These are phyloP conservation scores for Russula vinacea DNA, from an alignment of 768 basidiomycete genomes.

Conservation along the genomic window DNA sequence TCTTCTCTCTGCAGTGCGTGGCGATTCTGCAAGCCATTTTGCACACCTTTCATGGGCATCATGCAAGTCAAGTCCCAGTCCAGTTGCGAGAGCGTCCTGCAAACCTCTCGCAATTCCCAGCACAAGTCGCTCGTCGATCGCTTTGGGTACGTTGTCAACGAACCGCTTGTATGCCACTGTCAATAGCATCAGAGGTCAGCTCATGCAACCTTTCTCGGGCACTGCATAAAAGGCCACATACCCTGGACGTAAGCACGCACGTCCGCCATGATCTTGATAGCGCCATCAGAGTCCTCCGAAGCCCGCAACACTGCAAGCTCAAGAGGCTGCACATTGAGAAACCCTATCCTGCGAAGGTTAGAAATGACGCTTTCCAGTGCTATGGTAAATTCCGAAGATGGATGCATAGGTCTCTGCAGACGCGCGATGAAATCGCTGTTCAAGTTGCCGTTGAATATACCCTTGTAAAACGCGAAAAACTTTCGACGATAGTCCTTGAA, in stretches of 20 bases:
- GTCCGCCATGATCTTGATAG: constrained; percentile 64
- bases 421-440: constrained; percentile 1
- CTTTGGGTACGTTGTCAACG: constrained; percentile 43
- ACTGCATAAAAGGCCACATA: constrained; percentile 32
- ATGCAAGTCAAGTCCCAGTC: constrained; percentile 50
- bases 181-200: constrained; percentile 3
- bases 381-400: not conserved
- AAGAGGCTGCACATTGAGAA: constrained; percentile 39
- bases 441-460: not conserved
- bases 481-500: constrained; percentile 17
- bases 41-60: constrained; percentile 48
- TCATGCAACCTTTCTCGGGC: not conserved
- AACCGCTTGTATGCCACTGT: constrained; percentile 50
- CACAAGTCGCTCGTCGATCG: constrained; percentile 51
- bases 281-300: constrained; percentile 51
- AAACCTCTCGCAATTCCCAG: constrained; percentile 50
- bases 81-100: constrained; percentile 44
- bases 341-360: constrained; percentile 39
- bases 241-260: constrained; percentile 77
- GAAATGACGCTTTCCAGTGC: not conserved
- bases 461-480: constrained; percentile 13
- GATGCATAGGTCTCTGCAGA: not conserved
- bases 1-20: constrained; percentile 43
- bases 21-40: constrained; percentile 52
- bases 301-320: constrained; percentile 53